These are phyloP conservation scores for Nepenthes mirabilis DNA, from an alignment of 148 eudicot genomes.

Conservation along the genomic window DNA sequence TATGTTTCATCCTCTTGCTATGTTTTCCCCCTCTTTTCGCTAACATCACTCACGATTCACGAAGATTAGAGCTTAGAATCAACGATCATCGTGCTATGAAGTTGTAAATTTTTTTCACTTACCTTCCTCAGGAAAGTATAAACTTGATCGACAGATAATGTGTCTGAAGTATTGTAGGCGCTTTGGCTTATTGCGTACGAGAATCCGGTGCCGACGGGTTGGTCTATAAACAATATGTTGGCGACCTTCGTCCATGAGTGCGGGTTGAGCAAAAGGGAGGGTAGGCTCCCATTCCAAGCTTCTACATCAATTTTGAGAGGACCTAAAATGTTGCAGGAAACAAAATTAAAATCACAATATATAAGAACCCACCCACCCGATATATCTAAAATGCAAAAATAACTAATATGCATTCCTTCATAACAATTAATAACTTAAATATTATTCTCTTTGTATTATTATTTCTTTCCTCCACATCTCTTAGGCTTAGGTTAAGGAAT, in stretches of 20 bases:
- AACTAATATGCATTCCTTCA: too few species aligned
- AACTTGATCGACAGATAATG: slow-evolving; percentile 2
- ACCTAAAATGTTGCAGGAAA: neutral
- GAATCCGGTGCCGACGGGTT: slow-evolving; percentile 15
- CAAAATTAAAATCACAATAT: neutral
- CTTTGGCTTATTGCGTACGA: slow-evolving; percentile 5
- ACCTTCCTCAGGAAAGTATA: slow-evolving; percentile 13
- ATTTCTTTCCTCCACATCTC: too few species aligned
- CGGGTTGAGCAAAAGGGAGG: neutral
- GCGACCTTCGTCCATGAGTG: slow-evolving; percentile 15
- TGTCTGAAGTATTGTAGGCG: slow-evolving; percentile 9
- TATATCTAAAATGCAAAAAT: neutral
- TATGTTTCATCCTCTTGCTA: neutral
- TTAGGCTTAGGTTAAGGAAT: too few species aligned
- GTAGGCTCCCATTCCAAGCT: slow-evolving; percentile 6
- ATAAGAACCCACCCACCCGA: neutral
- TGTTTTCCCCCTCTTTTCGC: neutral
- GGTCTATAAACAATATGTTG: slow-evolving; percentile 11
- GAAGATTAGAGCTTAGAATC: neutral
- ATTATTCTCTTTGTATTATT: too few species aligned
- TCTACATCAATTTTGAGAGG: slow-evolving; percentile 7
- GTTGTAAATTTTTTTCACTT: neutral
- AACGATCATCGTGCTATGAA: neutral
- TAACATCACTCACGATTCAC: neutral
- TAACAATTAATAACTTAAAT: too few species aligned